Conservation (phyloP, 202 grass and related monocot species). For the Carex arenaria region DNA sequence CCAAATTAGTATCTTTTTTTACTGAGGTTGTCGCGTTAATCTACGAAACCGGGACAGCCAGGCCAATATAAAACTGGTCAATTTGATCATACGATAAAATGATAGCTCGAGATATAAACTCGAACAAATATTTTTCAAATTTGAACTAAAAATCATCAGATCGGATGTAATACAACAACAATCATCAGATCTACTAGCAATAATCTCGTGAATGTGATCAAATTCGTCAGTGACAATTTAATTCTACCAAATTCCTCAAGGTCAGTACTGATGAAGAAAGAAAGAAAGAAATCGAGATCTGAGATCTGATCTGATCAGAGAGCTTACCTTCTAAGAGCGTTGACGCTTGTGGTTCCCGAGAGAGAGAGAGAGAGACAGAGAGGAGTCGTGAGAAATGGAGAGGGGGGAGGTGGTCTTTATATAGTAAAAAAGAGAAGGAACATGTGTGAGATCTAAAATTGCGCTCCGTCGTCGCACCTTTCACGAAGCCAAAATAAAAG, state of each 20-base stretch:
- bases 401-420: constrained; percentile 21
- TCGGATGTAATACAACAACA: not conserved
- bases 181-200: not conserved
- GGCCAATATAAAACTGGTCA: not conserved
- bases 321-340: constrained; percentile 17
- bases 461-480: constrained; percentile 15
- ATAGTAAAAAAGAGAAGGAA: constrained; percentile 7
- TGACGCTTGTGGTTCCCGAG: constrained; percentile 1
- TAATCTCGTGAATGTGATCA: not conserved
- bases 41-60: not conserved
- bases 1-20: not conserved
- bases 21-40: not conserved
- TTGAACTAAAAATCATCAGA: not conserved
- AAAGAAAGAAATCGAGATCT: not conserved
- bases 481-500: constrained; percentile 19
- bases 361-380: not conserved
- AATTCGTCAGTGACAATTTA: not conserved
- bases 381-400: constrained; percentile 3
- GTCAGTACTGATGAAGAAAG: not conserved
- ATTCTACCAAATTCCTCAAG: not conserved
- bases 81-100: constrained; percentile 2
- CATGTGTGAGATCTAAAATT: constrained; percentile 19
- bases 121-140: not conserved
- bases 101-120: not conserved
- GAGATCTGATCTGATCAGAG: constrained; percentile 23